Evolutionary conservation across 495 filamentous ascomycete species (phyloP), one percentile per base, ranked within the genome.

Genomic region (Pyrenopolyporus hunteri): DNA sequence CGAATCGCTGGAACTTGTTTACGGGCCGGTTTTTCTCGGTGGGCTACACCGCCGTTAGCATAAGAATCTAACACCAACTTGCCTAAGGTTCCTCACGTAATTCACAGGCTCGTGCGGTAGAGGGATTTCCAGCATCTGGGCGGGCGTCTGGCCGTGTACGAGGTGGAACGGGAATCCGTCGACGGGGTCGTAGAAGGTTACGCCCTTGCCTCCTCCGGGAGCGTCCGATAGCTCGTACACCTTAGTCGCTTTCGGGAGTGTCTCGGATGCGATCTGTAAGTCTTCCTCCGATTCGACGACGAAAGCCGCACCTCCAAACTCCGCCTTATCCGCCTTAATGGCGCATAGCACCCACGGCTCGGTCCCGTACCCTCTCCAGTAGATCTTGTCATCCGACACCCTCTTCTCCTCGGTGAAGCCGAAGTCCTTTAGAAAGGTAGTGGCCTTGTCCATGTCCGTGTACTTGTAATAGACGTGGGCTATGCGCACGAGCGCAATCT

Each of bases 111-210:
- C 56, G 17, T 63, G 56, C 1, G 63, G 57, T 13, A 70, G 59
- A 17, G 58, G 36, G 20, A 67, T 62, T 14, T 69, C 59, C 16
- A 71, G 11, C 64, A 59, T 64, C 39, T 48, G 39, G 1, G 71
- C 76, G 7, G 67, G 69, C 29, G 65, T 56, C 67, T 87, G 85
- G 17, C 83, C 85, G 50, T 81, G 71, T 0, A 87, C 77, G 13
- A 88, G 74, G 57, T 85, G 83, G 63, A 86, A 76, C 4, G 81
- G 82, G 54, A 79, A 86, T 1, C 81, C 80, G 42, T 87, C 81
- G 25, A 81, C 78, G 3, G 84, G 83, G 49, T 88, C 85, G 33
- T 76, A 70, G 32, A 87, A 76, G 0, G 84, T 83, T 1, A 87
- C 79, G 7, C 77, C 47, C 59, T 81, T 76, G 40, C 85, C 85